Evolutionary conservation across 1,284 basidiomycete genomes (phyloP), one percentile per base, ranked within the genome.

Genomic region (Malassezia sp.): DNA sequence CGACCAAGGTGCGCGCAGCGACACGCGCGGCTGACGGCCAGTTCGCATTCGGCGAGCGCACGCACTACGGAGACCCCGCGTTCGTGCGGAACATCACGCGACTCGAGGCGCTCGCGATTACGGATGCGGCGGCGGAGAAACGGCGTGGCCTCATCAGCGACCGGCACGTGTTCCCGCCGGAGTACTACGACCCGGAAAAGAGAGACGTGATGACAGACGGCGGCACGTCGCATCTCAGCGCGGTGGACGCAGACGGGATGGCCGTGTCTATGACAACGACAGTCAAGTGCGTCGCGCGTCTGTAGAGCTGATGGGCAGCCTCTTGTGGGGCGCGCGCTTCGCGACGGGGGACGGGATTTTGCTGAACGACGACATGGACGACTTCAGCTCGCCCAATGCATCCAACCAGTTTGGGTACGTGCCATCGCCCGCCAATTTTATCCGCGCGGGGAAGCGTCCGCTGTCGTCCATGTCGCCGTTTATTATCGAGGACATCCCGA

Each of bases 211-310:
- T 62, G 11, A 50, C 39, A 12, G 73, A 74, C 40, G 47, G 54
- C 15, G 73, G 73, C 3, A 74, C 73, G 6, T 71, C 67, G 23
- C 70, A 73, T 31, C 45, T 74, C 18, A 67, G 70, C 12, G 69
- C 65, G 2, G 68, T 71, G 3, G 73, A 74, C 47, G 51, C 50
- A 0, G 38, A 59, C 15, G 73, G 73, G 2, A 67, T 70, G 54
- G 68, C 71, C 2, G 61, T 74, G 36, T 67, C 70, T 21, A 48
- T 74, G 29, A 74, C 73, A 4, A 74, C 73, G 2, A 74, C 73
- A 0, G 64, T 74, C 51, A 62, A 49, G 31, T 33, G 14, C 27
- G 27, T 28, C 14, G 8, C 14, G 27, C 27, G 8, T 14, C 8
- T 14, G 14, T 14, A 8, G 27, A 28, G 8, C 11, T 29, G 27